Evolutionary conservation across 305 asterid genomes (phyloP), one percentile per base, ranked within the genome.

Genomic region (Solanum hybrid): DNA sequence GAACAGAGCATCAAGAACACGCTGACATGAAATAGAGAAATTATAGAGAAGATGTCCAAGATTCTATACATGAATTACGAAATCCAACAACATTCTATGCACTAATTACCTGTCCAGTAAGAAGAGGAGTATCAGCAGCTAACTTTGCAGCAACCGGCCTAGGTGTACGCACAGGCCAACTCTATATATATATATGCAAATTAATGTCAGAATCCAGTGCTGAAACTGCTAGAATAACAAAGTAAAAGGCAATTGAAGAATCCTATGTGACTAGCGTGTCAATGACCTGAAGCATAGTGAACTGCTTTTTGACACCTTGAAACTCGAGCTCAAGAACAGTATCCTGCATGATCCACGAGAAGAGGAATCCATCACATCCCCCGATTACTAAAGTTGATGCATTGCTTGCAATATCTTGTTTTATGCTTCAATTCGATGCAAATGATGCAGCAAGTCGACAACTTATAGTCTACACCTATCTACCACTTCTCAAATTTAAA

Each of bases 141-240:
- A 97, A 98, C 94, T 97, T 97, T 60, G 98, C 86, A 88, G 99
- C 98, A 88, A 96, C 99, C 34, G 99, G 99, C 91, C 99, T 93
- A 90, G 99, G 99, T 88, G 97, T 91, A 94, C 99, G 98, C 66
- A 97, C 99, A 51, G 99, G 99, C 99, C 99, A 96, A 87, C 91
- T 91, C 99, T 97, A 93, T 89, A 92, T 73, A 91, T 79, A 12
- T 40, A 89, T 32, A 88, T 46, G 24, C 12, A 80, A 40, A 40
- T 80, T 38, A 40, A 38, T 6, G 14, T 80, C 86, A 80, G 36
- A 80, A 38, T 12, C 36, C 86, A 40, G 26, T 40, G 36, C 36
- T 80, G 69, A 40, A 80, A 12, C 86, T 80, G 69, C 13, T 14
- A 80, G 86, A 80, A 80, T 80, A 26, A 80, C 29, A 80, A 29